Percentiles rank a stretch among this genome's conserved stretches.
These are phyloP conservation scores for Ascochyta fabae DNA, from an alignment of 2,329 filamentous ascomycete species.

Conservation along the genomic window DNA sequence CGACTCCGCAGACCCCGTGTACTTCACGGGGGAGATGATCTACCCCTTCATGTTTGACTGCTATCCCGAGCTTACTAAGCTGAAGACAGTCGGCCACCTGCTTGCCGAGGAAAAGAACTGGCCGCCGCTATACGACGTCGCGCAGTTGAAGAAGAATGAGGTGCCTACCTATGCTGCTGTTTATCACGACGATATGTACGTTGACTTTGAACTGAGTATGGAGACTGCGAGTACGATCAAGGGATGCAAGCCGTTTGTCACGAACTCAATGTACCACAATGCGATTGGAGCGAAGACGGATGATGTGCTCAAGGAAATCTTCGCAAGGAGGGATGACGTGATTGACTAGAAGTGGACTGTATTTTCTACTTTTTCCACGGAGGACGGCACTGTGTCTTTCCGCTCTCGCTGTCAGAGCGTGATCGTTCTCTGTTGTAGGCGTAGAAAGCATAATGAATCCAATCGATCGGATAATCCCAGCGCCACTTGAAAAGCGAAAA, in stretches of 20 bases:
- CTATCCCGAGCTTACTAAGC: slow-evolving; percentile 73
- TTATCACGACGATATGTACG: slow-evolving; percentile 91
- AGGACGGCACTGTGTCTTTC: too few species aligned
- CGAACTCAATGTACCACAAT: slow-evolving; percentile 87
- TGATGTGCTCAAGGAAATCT: slow-evolving; percentile 78
- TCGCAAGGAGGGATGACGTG: slow-evolving; percentile 75
- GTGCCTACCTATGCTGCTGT: slow-evolving; percentile 87
- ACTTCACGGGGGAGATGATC: slow-evolving; percentile 93
- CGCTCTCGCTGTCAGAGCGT: too few species aligned
- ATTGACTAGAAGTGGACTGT: slow-evolving; percentile 55
- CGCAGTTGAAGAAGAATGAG: slow-evolving; percentile 74
- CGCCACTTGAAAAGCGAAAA: too few species aligned
- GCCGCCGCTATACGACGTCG: slow-evolving; percentile 77
- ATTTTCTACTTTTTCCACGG: too few species aligned
- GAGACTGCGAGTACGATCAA: slow-evolving; percentile 78
- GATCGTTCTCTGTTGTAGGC: too few species aligned
- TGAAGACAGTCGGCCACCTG: slow-evolving; percentile 72
- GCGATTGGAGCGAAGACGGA: slow-evolving; percentile 75
- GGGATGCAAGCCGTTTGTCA: slow-evolving; percentile 80
- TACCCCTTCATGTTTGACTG: slow-evolving; percentile 85
- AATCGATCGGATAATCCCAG: too few species aligned
- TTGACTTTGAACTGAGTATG: slow-evolving; percentile 75
- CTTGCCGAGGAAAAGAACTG: slow-evolving; percentile 74
- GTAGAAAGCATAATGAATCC: too few species aligned
- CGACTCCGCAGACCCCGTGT: slow-evolving; percentile 62